phyloP scores from a whole-genome alignment of 768 basidiomycete genomes.

The Fomitopsis serialis region DNA sequence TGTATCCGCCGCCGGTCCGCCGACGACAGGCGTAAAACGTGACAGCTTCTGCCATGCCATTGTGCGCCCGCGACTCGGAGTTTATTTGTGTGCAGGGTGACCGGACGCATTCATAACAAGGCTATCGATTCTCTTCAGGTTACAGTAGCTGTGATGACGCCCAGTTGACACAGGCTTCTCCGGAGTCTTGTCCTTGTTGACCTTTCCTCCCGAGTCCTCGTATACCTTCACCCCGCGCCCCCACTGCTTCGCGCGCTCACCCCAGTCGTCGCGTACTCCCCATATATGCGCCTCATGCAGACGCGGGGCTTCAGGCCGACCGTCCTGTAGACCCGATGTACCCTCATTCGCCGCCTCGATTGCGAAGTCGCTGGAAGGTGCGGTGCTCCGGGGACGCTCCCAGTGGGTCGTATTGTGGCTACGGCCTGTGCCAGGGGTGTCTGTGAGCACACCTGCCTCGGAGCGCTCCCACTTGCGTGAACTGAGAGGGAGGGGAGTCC shows the following conservation, averaged over 20 bases:
- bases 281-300: slow-evolving; percentile 32
- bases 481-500: slow-evolving; percentile 30
- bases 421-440: not conserved
- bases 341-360: slow-evolving; percentile 17
- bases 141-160: too few relatives aligned
- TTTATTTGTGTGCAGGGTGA: too few relatives aligned
- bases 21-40: too few relatives aligned
- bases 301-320: slow-evolving; percentile 27
- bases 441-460: not conserved
- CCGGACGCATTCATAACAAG: too few relatives aligned
- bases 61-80: too few relatives aligned
- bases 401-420: not conserved
- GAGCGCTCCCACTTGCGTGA: slow-evolving; percentile 30
- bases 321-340: not conserved
- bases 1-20: too few relatives aligned
- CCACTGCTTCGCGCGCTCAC: slow-evolving; percentile 14
- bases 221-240: slow-evolving; percentile 12
- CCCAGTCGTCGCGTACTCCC: slow-evolving; percentile 37
- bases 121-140: too few relatives aligned
- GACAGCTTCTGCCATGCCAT: too few relatives aligned
- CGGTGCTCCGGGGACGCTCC: not conserved
- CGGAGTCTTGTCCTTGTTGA: too few relatives aligned
- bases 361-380: slow-evolving; percentile 19
- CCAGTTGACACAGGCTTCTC: too few relatives aligned
- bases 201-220: not conserved